Conservation (phyloP, 345 rosid genomes). For the Gossypium thurberi region DNA sequence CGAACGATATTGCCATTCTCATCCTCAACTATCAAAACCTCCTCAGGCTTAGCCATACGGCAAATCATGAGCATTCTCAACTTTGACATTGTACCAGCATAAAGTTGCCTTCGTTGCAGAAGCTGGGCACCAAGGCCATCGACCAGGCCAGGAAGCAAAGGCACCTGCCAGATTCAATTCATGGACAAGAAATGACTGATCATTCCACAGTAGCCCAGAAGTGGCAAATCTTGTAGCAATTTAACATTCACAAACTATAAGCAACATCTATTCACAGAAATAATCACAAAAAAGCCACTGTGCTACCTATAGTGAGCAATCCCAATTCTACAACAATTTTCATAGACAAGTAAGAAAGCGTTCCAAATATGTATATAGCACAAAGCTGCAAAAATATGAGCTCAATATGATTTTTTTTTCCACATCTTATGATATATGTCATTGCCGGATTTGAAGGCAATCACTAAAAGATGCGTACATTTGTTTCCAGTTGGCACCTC, state of each 20-base stretch:
- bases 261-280: background rate
- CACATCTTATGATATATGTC: background rate
- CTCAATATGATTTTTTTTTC: background rate
- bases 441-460: background rate
- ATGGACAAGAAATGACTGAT: conserved; percentile 13
- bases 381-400: background rate
- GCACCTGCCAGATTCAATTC: conserved; percentile 42
- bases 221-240: background rate
- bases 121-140: conserved; percentile 81
- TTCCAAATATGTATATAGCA: background rate
- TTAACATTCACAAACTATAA: background rate
- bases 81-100: conserved; percentile 78
- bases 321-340: background rate
- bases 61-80: conserved; percentile 90
- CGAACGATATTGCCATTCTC: conserved; percentile 99
- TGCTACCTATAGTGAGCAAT: background rate
- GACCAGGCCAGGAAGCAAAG: conserved; percentile 66
- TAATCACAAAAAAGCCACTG: background rate
- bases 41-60: conserved; percentile 99
- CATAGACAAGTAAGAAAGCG: background rate
- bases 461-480: background rate
- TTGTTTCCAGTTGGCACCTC: background rate
- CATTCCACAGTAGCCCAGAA: background rate
- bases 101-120: conserved; percentile 85
- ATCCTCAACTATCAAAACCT: conserved; percentile 97